Conservation (phyloP, 768 basidiomycete species). For the Boletellus ananas region DNA sequence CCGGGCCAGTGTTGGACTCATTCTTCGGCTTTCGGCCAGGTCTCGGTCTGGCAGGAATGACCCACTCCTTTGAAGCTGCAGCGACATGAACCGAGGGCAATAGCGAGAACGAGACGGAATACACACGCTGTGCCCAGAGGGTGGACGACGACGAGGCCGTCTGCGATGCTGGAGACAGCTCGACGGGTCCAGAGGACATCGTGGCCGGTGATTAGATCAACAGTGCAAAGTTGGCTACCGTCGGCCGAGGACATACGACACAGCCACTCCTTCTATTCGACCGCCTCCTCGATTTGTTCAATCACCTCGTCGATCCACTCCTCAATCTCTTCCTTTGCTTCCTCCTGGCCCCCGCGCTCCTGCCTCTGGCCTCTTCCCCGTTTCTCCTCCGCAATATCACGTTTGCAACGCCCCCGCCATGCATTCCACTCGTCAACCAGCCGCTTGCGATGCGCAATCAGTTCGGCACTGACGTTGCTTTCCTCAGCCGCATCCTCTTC, state of each 20-base stretch:
- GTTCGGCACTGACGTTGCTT: constrained; percentile 90
- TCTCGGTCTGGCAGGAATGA: constrained; percentile 81
- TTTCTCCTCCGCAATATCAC: constrained; percentile 58
- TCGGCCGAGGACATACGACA: not conserved
- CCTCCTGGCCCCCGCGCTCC: constrained; percentile 40
- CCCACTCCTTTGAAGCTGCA: constrained; percentile 85
- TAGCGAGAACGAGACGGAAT: not conserved
- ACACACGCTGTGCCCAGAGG: constrained; percentile 73
- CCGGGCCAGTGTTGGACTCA: constrained; percentile 36
- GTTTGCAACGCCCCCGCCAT: constrained; percentile 76
- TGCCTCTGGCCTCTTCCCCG: constrained; percentile 35
- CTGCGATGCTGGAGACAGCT: constrained; percentile 28
- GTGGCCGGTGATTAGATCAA: constrained; percentile 21
- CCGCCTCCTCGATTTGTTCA: constrained; percentile 85
- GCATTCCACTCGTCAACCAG: constrained; percentile 99
- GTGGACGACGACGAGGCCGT: constrained; percentile 45
- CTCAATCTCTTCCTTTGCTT: constrained; percentile 84
- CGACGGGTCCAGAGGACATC: constrained; percentile 24
- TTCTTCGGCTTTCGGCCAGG: constrained; percentile 88
- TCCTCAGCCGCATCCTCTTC: constrained; percentile 97
- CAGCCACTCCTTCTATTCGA: constrained; percentile 42
- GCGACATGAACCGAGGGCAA: not conserved
- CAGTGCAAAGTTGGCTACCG: not conserved
- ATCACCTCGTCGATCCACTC: constrained; percentile 93
- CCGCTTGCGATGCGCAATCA: constrained; percentile 83